phyloP scores from a whole-genome alignment of 2,329 filamentous ascomycete species.

The Endoconidiophora laricicola region DNA sequence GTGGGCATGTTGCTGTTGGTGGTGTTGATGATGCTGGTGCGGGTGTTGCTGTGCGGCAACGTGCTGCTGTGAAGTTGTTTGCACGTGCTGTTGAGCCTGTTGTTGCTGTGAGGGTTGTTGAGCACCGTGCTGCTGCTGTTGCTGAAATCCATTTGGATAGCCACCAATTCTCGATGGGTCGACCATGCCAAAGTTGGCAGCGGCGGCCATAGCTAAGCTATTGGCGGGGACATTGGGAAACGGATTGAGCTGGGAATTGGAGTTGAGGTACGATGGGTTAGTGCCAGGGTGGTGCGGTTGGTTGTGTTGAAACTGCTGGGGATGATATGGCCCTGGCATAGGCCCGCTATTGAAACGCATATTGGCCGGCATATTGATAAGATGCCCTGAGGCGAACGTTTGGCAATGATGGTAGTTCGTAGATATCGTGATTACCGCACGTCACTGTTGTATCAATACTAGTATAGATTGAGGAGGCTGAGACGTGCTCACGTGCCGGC shows the following conservation, averaged over 20 bases:
- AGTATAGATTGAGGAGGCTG: too few species aligned
- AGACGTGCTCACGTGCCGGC: too few species aligned
- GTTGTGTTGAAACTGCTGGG: constrained; percentile 32
- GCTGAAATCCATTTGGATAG: constrained; percentile 23
- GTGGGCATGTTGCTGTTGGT: constrained; percentile 24
- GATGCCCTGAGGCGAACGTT: too few species aligned
- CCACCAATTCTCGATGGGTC: constrained; percentile 13
- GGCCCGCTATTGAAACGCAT: constrained; percentile 30
- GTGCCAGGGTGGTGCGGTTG: constrained; percentile 35
- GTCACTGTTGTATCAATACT: too few species aligned
- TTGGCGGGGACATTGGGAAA: constrained; percentile 41
- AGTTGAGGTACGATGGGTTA: constrained; percentile 55
- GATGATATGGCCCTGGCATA: constrained; percentile 25
- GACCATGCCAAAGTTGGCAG: constrained; percentile 28
- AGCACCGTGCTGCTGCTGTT: constrained; percentile 25
- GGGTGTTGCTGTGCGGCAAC: constrained; percentile 22
- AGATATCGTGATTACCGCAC: too few species aligned
- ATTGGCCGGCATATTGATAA: constrained; percentile 11
- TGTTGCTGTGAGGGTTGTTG: constrained; percentile 24
- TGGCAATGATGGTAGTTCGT: too few species aligned
- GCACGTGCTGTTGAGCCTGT: constrained; percentile 23
- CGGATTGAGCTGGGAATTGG: constrained; percentile 50
- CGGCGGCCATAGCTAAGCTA: constrained; percentile 39
- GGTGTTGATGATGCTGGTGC: constrained; percentile 40
- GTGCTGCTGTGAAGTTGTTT: constrained; percentile 12